Base-by-base conservation (phyloP, 805 yeast genomes). In the Metschnikowia henanensis region DNA sequence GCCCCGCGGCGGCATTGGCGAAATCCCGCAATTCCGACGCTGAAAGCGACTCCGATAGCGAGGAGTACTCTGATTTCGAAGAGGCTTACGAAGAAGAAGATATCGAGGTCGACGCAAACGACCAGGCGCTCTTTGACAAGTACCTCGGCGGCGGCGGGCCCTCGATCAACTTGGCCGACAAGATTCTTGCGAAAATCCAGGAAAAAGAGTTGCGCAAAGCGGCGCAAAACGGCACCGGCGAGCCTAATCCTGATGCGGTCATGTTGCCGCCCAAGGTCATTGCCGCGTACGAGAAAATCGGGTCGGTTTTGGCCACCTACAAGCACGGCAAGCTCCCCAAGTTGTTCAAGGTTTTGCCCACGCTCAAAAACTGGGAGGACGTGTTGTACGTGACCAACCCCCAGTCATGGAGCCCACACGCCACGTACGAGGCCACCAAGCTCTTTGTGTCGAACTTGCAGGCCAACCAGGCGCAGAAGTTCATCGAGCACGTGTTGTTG, bases 241-340 rank as follows among this genome's bases (percentile, higher is more conserved):
- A 25, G 20, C 25, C 10, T 20, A 30, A 10, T 15, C 69, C 62
- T 17, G 92, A 88, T 55, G 88, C 84, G 40, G 97, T 92, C 4
- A 75, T 86, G 55, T 75, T 94, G 46, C 99, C 99, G 6, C 97
- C 97, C 45, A 91, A 94, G 63, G 98, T 94, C 43, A 90, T 94
- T 57, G 90, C 87, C 51, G 98, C 97, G 1, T 94, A 92, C 63
- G 84, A 88, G 37, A 88, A 88, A 60, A 92, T 94, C 35, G 98
- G 98, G 7, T 83, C 82, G 53, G 83, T 92, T 40, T 73, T 94
- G 47, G 77, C 89, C 17, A 81, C 95, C 4, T 94, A 95, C 80
- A 85, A 91, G 30, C 96, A 94, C 58, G 99, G 99, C 38, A 91
- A 91, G 65, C 75, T 94, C 41, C 99, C 99, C n/a, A 91, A 92